phyloP scores from a whole-genome alignment of 352 stramenopile genomes.

The Phytophthora parvispora region DNA sequence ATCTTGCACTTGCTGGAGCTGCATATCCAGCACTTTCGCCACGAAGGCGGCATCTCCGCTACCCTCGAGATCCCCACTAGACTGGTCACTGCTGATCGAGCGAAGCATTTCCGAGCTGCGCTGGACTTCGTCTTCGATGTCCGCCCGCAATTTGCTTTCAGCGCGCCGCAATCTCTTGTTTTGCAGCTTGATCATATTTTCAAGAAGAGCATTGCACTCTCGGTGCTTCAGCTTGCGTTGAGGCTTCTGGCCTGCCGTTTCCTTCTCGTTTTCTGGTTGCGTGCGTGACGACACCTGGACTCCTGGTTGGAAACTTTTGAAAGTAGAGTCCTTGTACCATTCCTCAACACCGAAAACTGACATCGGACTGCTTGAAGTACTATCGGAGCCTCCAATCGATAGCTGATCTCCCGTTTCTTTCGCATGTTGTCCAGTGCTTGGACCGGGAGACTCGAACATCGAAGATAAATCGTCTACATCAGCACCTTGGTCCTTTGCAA shows the following conservation, averaged over 20 bases:
- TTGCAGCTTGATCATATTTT: constrained; percentile 37
- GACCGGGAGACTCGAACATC: not conserved
- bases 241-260: not conserved
- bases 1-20: constrained; percentile 23
- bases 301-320: not conserved
- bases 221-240: constrained; percentile 23
- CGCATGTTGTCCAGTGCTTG: not conserved
- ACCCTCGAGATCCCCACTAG: constrained; percentile 6
- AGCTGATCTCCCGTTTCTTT: not conserved
- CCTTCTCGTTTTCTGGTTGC: not conserved
- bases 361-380: not conserved
- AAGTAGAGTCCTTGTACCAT: not conserved
- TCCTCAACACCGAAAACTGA: not conserved
- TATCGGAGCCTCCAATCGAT: not conserved
- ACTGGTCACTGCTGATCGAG: constrained; percentile 27
- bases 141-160: constrained; percentile 12
- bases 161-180: constrained; percentile 21
- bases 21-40: constrained; percentile 21
- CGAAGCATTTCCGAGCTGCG: constrained; percentile 26
- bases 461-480: not conserved
- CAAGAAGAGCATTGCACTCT: constrained; percentile 31
- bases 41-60: constrained; percentile 24
- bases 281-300: too few species aligned
- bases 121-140: constrained; percentile 20
- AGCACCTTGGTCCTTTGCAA: not conserved